A percentile compares a stretch with the other conserved stretches of the same genome.
These are phyloP conservation scores for Amanita molliuscula DNA, from an alignment of 768 basidiomycete genomes.

Conservation along the genomic window DNA sequence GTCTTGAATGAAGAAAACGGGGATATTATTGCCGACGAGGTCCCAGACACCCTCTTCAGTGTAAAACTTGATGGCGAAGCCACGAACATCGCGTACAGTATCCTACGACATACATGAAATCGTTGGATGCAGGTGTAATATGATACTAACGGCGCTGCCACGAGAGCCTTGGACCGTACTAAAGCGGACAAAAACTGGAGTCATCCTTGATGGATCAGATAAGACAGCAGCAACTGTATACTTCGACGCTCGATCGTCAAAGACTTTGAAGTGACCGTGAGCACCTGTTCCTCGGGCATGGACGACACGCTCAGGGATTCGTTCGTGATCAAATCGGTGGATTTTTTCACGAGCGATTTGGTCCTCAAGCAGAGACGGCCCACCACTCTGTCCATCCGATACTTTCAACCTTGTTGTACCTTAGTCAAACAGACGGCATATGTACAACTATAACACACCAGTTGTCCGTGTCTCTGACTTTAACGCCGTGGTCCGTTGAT, in stretches of 20 bases:
- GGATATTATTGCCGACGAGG: slow-evolving; percentile 76
- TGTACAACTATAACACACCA: slow-evolving; percentile 29
- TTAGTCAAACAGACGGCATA: not conserved
- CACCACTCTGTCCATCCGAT: slow-evolving; percentile 34
- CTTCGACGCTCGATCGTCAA: slow-evolving; percentile 56
- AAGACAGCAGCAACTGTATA: slow-evolving; percentile 63
- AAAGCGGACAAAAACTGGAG: slow-evolving; percentile 76
- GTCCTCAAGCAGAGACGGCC: slow-evolving; percentile 73
- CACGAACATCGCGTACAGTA: slow-evolving; percentile 77
- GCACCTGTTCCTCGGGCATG: slow-evolving; percentile 67
- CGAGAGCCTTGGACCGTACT: slow-evolving; percentile 75
- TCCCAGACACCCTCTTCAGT: slow-evolving; percentile 85
- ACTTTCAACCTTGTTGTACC: slow-evolving; percentile 40
- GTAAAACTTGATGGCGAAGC: slow-evolving; percentile 80
- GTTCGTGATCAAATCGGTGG: slow-evolving; percentile 77
- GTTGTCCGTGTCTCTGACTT: slow-evolving; percentile 51
- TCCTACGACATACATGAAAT: slow-evolving; percentile 26
- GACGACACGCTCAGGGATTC: slow-evolving; percentile 80
- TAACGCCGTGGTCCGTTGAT: slow-evolving; percentile 57
- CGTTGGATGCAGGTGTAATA: not conserved
- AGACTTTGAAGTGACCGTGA: slow-evolving; percentile 76
- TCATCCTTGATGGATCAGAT: slow-evolving; percentile 62
- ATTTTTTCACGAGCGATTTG: slow-evolving; percentile 69
- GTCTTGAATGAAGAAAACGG: slow-evolving; percentile 77
- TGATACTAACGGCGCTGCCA: slow-evolving; percentile 62